A percentile compares a stretch with the other conserved stretches of the same genome.
These are phyloP conservation scores for Thalassiosira delicatula DNA, from an alignment of 352 stramenopile species.

Conservation along the genomic window DNA sequence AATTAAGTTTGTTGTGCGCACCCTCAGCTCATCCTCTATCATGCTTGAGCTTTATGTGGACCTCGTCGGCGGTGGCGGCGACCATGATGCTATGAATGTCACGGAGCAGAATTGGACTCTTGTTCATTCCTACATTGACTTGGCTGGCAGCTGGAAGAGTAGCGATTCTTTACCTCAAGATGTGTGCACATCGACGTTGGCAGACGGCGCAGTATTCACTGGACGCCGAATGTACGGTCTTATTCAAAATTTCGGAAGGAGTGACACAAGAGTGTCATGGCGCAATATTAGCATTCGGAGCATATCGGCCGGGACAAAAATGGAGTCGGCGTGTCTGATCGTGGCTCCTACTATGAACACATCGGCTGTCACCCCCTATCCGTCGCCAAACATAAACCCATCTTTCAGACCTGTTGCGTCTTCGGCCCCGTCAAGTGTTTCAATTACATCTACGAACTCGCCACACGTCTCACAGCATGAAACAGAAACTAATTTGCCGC, in stretches of 20 bases:
- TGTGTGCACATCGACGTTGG: not conserved
- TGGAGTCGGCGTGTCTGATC: not conserved
- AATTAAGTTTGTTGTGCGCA: conserved; percentile 10
- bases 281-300: conserved; percentile 3
- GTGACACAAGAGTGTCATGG: not conserved
- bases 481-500: not conserved
- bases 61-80: not conserved
- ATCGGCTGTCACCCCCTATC: not conserved
- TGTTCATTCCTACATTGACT: conserved; percentile 8
- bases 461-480: too few relatives aligned
- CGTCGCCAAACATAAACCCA: not conserved
- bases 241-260: not conserved
- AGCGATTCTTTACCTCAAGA: not conserved
- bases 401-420: not conserved
- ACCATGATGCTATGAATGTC: too few relatives aligned
- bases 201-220: conserved; percentile 1
- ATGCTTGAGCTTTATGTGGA: conserved; percentile 18
- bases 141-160: not conserved
- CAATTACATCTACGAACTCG: not conserved
- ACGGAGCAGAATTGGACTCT: conserved; percentile 1
- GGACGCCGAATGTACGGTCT: not conserved
- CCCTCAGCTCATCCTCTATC: not conserved
- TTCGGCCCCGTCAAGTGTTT: not conserved
- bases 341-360: not conserved
- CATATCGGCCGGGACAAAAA: not conserved